Conservation (phyloP, 2,329 filamentous ascomycete species). For the Beauveria pseudobassiana region DNA sequence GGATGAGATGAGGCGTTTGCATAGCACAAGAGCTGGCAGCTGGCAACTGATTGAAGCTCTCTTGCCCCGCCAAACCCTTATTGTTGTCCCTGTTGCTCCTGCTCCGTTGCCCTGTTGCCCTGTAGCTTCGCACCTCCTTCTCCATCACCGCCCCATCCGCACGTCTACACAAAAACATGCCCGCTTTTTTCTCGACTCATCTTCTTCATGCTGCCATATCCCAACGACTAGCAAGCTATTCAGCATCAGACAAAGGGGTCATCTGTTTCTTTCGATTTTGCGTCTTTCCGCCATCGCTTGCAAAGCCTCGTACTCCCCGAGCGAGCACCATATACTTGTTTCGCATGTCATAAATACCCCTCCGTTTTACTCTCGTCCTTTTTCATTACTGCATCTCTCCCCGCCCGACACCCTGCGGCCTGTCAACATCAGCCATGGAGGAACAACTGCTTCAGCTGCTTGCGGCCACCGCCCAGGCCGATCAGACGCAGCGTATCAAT, state of each 20-base stretch:
- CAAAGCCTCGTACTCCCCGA: background rate
- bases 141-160: conserved; percentile 11
- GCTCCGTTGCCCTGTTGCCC: too few species aligned
- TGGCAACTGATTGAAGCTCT: background rate
- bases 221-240: background rate
- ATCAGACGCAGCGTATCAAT: conserved; percentile 70
- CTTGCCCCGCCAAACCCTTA: background rate
- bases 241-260: background rate
- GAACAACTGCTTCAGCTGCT: conserved; percentile 86
- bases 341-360: conserved; percentile 8
- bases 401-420: background rate
- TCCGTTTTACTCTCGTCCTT: background rate
- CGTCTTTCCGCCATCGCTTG: background rate
- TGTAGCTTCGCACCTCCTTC: background rate
- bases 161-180: conserved; percentile 2
- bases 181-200: conserved; percentile 4
- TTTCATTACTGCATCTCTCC: background rate
- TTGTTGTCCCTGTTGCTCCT: background rate
- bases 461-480: conserved; percentile 72
- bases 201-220: background rate
- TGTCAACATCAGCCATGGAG: conserved; percentile 57
- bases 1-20: background rate
- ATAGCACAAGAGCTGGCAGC: background rate
- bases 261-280: background rate
- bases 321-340: background rate